These are phyloP conservation scores for Colletotrichum sp. DNA, from an alignment of 2,329 filamentous ascomycete species.

Conservation along the genomic window DNA sequence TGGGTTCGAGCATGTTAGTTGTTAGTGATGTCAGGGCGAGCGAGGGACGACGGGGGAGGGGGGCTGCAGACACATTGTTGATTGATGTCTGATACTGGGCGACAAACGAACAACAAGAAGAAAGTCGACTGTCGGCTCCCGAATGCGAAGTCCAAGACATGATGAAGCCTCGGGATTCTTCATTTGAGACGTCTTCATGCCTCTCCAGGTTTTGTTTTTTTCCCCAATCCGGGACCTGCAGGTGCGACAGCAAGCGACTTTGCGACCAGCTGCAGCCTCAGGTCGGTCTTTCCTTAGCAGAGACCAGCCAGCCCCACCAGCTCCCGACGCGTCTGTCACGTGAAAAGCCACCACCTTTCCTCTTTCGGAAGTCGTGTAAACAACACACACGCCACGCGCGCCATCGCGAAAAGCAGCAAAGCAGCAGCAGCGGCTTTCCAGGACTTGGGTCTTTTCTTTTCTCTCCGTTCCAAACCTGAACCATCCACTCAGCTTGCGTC, in stretches of 20 bases:
- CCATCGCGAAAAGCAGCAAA: conserved; percentile 16
- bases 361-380: conserved; percentile 20
- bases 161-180: conserved; percentile 8
- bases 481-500: neutral
- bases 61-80: neutral
- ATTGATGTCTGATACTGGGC: neutral
- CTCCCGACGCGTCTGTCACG: conserved; percentile 17
- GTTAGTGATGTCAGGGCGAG: conserved; percentile 11
- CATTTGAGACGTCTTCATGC: conserved; percentile 18
- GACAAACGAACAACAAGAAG: neutral
- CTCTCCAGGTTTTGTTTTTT: conserved; percentile 13
- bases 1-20: neutral
- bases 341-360: neutral
- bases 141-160: neutral
- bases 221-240: conserved; percentile 9
- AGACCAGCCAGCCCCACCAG: neutral
- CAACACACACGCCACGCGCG: conserved; percentile 21
- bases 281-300: conserved; percentile 4
- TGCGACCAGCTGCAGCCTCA: neutral
- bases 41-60: neutral
- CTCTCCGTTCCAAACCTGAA: neutral
- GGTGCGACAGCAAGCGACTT: neutral
- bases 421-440: neutral
- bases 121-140: neutral
- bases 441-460: neutral